Evolutionary conservation across 2,329 filamentous ascomycete genomes (phyloP), one percentile per base, ranked within the genome.

Genomic region (Monosporascus ibericus): DNA sequence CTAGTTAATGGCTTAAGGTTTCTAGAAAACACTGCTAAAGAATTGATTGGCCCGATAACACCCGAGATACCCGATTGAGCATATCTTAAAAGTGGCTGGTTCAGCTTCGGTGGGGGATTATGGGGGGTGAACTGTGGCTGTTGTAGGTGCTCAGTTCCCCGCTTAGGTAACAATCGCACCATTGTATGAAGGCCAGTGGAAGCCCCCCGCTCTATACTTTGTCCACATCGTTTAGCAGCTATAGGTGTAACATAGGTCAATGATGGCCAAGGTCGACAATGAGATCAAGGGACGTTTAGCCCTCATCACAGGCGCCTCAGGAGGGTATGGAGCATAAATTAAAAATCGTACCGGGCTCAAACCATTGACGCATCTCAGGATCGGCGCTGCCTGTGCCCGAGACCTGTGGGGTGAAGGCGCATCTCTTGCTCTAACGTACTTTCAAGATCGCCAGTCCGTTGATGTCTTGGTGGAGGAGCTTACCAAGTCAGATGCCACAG

Each of bases 241-340:
- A 14, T 5, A 14, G 11, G 5, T 5, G 14, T 34, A 34, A 34
- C 4, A 30, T 30, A 11, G 9, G 9, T 30, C 30, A 34, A 34
- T 34, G 11, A 68, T 67, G 64, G 38, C 61, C 25, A 59, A 54
- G 47, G 62, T 65, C 44, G 65, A 70, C 58, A 70, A 70, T 55
- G 60, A 61, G 24, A 60, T 70, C 18, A 59, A 53, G 37, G 67
- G 68, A 30, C 66, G 68, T 17, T 56, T 70, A 37, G 68, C 66
- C 44, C 65, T 70, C 9, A 61, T 70, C 20, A 70, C 68, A 24
- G 67, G 68, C 30, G 68, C 66, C 48, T 69, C 65, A 42, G 67
- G 67, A 55, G 67, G 66, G 67, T 67, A 63, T 49, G 61, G 30
- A 18, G 15, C 47, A 27, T 37, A 39, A 18, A 14, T 7, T 5